A percentile compares a stretch with the other conserved stretches of the same genome.
Evolutionary conservation across 257 asterid species (phyloP).

Genomic region (Nicotiana noctiflora): DNA sequence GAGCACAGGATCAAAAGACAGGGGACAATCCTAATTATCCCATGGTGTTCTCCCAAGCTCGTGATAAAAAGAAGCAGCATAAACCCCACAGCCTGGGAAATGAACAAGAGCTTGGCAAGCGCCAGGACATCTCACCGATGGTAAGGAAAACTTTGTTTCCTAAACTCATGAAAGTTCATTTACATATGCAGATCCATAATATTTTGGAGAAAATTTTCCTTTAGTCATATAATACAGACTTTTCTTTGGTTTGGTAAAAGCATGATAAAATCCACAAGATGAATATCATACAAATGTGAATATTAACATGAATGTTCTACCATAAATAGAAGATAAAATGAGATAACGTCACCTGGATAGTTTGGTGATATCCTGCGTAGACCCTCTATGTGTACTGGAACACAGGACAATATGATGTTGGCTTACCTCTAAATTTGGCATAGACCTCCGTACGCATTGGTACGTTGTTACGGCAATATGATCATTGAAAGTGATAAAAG

Average conservation of each 20-base stretch:
- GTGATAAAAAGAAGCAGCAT: conserved; percentile 32
- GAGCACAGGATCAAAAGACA: conserved; percentile 41
- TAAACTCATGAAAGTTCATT: not conserved
- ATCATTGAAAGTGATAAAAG: not conserved
- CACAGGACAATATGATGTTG: not conserved
- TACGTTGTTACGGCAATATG: not conserved
- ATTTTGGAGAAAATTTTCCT: not conserved
- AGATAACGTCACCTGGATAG: not conserved
- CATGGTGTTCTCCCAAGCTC: conserved; percentile 30
- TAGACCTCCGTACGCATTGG: not conserved
- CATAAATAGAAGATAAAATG: not conserved
- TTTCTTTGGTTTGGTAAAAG: not conserved
- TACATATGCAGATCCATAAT: not conserved
- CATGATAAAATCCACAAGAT: not conserved
- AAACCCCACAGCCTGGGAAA: conserved; percentile 36
- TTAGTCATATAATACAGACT: not conserved
- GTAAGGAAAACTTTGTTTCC: not conserved
- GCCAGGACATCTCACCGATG: not conserved
- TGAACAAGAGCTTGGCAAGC: conserved; percentile 29
- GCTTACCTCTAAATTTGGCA: not conserved
- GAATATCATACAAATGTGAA: not conserved
- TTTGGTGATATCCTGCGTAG: not conserved
- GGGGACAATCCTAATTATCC: conserved; percentile 31
- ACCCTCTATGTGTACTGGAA: not conserved
- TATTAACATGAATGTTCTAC: not conserved